A percentile compares a stretch with the other conserved stretches of the same genome.
Evolutionary conservation across 1,139 yeast species (phyloP).

Genomic region (Geotrichum klebahnii): DNA sequence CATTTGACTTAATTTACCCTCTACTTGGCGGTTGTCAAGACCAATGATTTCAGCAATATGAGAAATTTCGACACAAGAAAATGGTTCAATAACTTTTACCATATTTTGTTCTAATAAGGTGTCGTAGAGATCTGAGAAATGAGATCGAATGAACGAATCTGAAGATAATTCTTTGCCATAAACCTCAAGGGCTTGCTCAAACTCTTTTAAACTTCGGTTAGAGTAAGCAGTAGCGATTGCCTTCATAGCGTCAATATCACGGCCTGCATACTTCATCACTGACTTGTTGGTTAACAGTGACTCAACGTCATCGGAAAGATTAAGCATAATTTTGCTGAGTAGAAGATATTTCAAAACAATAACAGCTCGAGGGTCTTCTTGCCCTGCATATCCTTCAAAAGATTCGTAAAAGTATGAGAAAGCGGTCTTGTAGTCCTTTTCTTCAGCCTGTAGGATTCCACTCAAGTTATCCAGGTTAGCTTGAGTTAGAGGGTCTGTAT

Average conservation of each 20-base stretch:
- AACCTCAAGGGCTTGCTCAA: conserved; percentile 70
- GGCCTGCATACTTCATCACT: conserved; percentile 73
- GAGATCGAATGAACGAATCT: conserved; percentile 86
- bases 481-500: conserved; percentile 90
- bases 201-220: conserved; percentile 84
- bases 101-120: conserved; percentile 88
- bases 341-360: conserved; percentile 87
- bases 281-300: conserved; percentile 72
- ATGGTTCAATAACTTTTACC: conserved; percentile 92
- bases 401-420: conserved; percentile 93
- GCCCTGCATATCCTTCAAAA: conserved; percentile 74
- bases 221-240: conserved; percentile 87
- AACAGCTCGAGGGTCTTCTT: conserved; percentile 60
- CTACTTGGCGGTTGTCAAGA: conserved; percentile 81
- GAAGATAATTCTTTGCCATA: conserved; percentile 74
- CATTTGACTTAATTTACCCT: conserved; percentile 93
- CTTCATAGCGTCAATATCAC: conserved; percentile 83
- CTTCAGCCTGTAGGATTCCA: conserved; percentile 95
- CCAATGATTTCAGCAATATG: conserved; percentile 88
- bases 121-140: conserved; percentile 89
- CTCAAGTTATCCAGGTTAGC: conserved; percentile 94
- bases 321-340: conserved; percentile 88
- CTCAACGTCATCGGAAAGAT: conserved; percentile 79
- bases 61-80: conserved; percentile 85
- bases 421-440: conserved; percentile 93